phyloP scores from a whole-genome alignment of 1,284 basidiomycete genomes.

The Cryptococcus sp. region DNA sequence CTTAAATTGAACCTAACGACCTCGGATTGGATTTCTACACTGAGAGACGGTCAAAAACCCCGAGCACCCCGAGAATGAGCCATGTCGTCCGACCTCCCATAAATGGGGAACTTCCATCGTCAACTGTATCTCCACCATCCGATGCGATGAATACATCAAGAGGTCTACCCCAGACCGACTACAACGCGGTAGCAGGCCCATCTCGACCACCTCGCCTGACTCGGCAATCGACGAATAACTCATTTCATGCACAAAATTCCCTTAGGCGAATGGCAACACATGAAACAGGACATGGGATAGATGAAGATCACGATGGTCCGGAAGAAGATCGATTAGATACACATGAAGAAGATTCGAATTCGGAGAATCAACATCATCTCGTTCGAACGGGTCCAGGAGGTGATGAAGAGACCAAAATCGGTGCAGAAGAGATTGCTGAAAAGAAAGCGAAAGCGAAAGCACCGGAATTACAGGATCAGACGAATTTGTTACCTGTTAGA shows the following conservation, averaged over 20 bases:
- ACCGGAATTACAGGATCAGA: conserved; percentile 62
- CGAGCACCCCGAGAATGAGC: too few species aligned
- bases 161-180: background rate
- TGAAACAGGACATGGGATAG: conserved; percentile 34
- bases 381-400: background rate
- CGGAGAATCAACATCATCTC: background rate
- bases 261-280: conserved; percentile 43
- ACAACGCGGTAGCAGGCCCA: conserved; percentile 1
- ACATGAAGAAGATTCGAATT: conserved; percentile 24
- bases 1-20: too few species aligned
- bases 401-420: conserved; percentile 10
- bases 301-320: conserved; percentile 1
- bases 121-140: too few species aligned
- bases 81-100: too few species aligned
- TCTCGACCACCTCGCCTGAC: background rate
- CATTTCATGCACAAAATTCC: conserved; percentile 26
- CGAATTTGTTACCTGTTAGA: conserved; percentile 65
- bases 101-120: too few species aligned
- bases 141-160: too few species aligned
- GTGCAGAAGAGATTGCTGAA: background rate
- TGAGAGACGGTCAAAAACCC: too few species aligned
- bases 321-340: conserved; percentile 14
- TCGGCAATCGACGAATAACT: conserved; percentile 11
- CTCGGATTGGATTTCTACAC: too few species aligned
- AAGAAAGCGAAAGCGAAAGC: conserved; percentile 28